Base-by-base conservation (phyloP, 441 rosid species). In the Jatropha multifida region DNA sequence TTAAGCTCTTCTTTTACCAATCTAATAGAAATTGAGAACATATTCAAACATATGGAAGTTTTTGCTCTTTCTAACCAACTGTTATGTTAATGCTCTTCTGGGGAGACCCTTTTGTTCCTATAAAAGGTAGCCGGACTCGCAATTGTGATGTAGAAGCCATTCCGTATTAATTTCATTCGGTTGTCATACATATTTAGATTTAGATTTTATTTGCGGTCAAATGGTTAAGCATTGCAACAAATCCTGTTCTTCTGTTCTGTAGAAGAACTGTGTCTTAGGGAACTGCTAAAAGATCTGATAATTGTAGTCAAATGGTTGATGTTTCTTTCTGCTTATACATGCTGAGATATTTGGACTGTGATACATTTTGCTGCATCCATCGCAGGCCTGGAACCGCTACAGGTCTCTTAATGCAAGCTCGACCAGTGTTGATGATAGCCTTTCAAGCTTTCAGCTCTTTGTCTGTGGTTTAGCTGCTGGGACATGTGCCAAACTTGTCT, bases 401-500 rank as follows among this genome's bases (percentile, higher is more conserved):
- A 85, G 79, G 74, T 85, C 82, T 59, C 71, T 92, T 23, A 72
- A 74, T 69, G 44, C 76, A 78, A 76, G 78, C 82, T 80, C 83
- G 23, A 73, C 72, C 59, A 76, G 61, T 44, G 42, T 52, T 20
- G 89, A 86, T 73, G 75, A 85, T 74, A 83, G 78, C 84, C 81
- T 82, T 76, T 89, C 98, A 48, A 90, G 97, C 82, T 84, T 92
- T 80, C 97, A 94, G 88, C 90, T 92, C 72, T 89, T 90, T 77
- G 14, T 94, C 14, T 96, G 99, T 74, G 98, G 99, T 58, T 82
- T 96, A 79, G 97, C 85, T 20, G 92, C 99, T 7, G 98, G 99
- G 27, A 94, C 99, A 20, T 92, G 92, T 71, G 97, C 99, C 32
- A 96, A 96, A 84, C 97, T 96, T 18, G 98, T 88, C 65, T 95